These are phyloP conservation scores for Penicillium fuscoglaucum DNA, from an alignment of 2,329 filamentous ascomycete species.

Conservation along the genomic window DNA sequence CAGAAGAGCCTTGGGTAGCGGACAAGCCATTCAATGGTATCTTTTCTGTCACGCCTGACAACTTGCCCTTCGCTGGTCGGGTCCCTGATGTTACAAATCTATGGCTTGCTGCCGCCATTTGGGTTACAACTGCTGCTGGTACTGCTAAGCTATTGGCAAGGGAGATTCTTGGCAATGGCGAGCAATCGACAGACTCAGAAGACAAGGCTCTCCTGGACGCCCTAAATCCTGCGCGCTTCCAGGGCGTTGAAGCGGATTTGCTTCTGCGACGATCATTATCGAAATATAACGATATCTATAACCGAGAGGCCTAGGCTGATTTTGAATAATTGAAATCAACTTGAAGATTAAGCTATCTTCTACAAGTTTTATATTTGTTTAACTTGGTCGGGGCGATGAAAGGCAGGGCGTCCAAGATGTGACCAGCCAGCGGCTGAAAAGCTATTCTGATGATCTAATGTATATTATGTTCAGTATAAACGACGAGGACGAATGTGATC, in stretches of 20 bases:
- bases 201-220: slow-evolving; percentile 11
- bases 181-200: background rate
- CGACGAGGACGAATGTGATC: too few relatives aligned
- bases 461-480: too few relatives aligned
- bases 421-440: background rate
- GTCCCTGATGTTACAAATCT: slow-evolving; percentile 27
- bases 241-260: slow-evolving; percentile 18
- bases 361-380: background rate
- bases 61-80: slow-evolving; percentile 34
- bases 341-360: background rate
- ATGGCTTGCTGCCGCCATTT: slow-evolving; percentile 37
- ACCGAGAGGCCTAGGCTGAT: slow-evolving; percentile 5
- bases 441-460: background rate
- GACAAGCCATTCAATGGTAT: slow-evolving; percentile 35
- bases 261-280: slow-evolving; percentile 27
- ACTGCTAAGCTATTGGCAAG: slow-evolving; percentile 28
- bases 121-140: slow-evolving; percentile 40
- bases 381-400: background rate
- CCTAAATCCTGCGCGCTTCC: slow-evolving; percentile 30
- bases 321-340: background rate
- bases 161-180: slow-evolving; percentile 19
- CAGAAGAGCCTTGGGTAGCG: slow-evolving; percentile 2
- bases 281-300: slow-evolving; percentile 37
- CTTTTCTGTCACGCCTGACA: slow-evolving; percentile 40
- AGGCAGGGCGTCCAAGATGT: background rate